Evolutionary conservation across 2,329 filamentous ascomycete species (phyloP).

Genomic region (Colletotrichum camelliae): DNA sequence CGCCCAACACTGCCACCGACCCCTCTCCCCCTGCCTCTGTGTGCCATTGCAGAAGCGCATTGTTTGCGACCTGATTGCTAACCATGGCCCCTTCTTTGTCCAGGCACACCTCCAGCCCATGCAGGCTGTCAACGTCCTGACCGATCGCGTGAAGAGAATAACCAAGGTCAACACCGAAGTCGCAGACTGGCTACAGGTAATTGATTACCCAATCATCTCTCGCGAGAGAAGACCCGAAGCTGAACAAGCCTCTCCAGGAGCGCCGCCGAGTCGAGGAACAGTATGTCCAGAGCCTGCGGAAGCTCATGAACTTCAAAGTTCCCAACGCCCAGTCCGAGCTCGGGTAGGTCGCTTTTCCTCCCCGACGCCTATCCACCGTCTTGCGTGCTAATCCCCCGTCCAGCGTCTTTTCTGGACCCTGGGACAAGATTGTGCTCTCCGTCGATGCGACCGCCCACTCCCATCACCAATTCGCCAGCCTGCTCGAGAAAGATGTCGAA

Average conservation of each 20-base stretch:
- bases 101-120: slow-evolving; percentile 81
- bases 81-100: slow-evolving; percentile 9
- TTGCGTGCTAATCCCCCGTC: background rate
- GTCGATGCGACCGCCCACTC: slow-evolving; percentile 83
- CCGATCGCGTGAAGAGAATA: slow-evolving; percentile 88
- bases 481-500: slow-evolving; percentile 90
- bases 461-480: slow-evolving; percentile 79
- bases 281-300: slow-evolving; percentile 83
- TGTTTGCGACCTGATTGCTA: slow-evolving; percentile 21
- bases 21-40: background rate
- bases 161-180: slow-evolving; percentile 86
- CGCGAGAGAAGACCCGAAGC: background rate
- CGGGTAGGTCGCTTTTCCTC: slow-evolving; percentile 67
- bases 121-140: slow-evolving; percentile 82
- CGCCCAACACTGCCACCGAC: slow-evolving; percentile 5
- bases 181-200: slow-evolving; percentile 95
- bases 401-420: slow-evolving; percentile 89
- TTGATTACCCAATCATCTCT: slow-evolving; percentile 23
- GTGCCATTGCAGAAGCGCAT: background rate
- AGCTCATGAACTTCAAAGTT: slow-evolving; percentile 76
- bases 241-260: slow-evolving; percentile 64
- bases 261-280: slow-evolving; percentile 89
- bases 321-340: slow-evolving; percentile 81
- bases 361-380: background rate
- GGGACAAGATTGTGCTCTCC: slow-evolving; percentile 84